phyloP scores from a whole-genome alignment of 768 basidiomycete species.

The Lepiota subincarnata region DNA sequence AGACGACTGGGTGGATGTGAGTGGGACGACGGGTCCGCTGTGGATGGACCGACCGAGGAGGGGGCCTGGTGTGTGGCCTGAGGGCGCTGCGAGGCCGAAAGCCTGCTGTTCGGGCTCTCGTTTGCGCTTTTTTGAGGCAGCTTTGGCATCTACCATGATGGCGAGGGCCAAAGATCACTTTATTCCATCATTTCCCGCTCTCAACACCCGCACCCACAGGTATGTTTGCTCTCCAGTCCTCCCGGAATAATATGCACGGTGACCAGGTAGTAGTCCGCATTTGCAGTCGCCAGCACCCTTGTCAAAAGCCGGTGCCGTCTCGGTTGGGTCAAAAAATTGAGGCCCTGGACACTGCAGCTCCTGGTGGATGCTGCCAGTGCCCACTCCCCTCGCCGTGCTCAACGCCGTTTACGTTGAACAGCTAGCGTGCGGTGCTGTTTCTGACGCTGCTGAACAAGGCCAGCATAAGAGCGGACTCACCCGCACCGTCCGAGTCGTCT shows the following conservation, averaged over 20 bases:
- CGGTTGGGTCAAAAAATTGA: constrained; percentile 3
- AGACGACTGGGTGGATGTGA: constrained; percentile 29
- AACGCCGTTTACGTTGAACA: background rate
- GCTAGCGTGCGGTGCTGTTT: background rate
- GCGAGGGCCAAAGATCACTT: constrained; percentile 6
- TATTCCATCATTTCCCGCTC: constrained; percentile 2
- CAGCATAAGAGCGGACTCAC: background rate
- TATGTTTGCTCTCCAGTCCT: background rate
- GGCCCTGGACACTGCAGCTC: background rate
- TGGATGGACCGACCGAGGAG: constrained; percentile 31
- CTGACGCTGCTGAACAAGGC: background rate
- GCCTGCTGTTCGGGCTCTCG: constrained; percentile 25
- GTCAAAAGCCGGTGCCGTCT: background rate
- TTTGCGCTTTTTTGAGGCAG: constrained; percentile 41
- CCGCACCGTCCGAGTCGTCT: constrained; percentile 2
- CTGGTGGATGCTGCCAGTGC: constrained; percentile 9
- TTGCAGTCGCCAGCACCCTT: background rate
- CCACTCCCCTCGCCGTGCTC: background rate
- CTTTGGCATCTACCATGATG: constrained; percentile 31
- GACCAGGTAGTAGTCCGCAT: background rate
- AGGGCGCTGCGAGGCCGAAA: constrained; percentile 28
- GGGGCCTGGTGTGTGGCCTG: constrained; percentile 28
- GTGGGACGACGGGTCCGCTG: constrained; percentile 2
- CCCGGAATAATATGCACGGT: background rate
- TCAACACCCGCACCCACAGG: background rate